Evolutionary conservation across 23 red algal genomes (phyloP).

Genomic region (Gracilaria domingensis): DNA sequence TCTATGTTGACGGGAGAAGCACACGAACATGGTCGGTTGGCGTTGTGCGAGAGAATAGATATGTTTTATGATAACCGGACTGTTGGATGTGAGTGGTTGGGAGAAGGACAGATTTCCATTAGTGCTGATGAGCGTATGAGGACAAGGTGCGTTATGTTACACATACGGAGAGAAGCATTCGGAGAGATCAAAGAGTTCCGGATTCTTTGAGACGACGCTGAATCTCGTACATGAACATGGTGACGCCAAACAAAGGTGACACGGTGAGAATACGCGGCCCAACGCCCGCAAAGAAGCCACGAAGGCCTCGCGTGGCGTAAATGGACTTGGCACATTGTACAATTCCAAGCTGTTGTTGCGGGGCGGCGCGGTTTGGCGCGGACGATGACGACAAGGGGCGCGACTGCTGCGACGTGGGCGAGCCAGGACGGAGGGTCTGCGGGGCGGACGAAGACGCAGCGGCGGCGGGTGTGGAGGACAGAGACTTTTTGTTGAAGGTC

Average conservation of each 20-base stretch:
- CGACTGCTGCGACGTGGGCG: slow-evolving; percentile 3
- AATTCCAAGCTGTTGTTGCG: slow-evolving; percentile 66
- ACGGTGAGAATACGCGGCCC: slow-evolving; percentile 84
- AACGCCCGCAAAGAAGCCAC: slow-evolving; percentile 83
- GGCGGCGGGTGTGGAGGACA: neutral
- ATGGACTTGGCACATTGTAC: slow-evolving; percentile 69
- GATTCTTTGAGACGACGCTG: slow-evolving; percentile 81
- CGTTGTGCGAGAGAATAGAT: neutral
- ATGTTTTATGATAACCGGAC: neutral
- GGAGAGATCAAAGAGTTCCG: slow-evolving; percentile 24
- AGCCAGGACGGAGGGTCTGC: neutral
- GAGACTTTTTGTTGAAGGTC: neutral
- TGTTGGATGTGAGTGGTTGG: neutral
- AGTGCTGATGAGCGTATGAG: no score
- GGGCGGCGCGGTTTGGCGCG: slow-evolving; percentile 16
- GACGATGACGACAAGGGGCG: slow-evolving; percentile 1
- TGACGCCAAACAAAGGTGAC: slow-evolving; percentile 92
- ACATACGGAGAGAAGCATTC: no score
- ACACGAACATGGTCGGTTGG: neutral
- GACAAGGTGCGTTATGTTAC: no score
- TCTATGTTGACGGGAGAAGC: slow-evolving; percentile 1
- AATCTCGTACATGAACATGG: slow-evolving; percentile 89
- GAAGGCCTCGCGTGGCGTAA: slow-evolving; percentile 68
- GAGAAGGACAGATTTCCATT: neutral
- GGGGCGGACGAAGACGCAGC: neutral